A percentile compares a stretch with the other conserved stretches of the same genome.
phyloP scores from a whole-genome alignment of 1,284 basidiomycete species.

The Wallemia ichthyophaga region DNA sequence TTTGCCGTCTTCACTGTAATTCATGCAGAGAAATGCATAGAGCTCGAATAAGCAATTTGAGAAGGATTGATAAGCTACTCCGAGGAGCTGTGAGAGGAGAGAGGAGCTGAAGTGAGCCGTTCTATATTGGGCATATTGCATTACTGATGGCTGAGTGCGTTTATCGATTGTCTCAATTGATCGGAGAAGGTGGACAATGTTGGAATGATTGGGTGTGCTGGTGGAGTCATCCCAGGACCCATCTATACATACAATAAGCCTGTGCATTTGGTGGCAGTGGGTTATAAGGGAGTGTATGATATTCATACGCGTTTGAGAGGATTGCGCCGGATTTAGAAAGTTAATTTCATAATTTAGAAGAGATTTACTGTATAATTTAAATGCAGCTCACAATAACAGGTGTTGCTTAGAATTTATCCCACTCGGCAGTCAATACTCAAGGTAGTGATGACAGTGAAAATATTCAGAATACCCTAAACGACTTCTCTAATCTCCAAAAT shows the following conservation, averaged over 20 bases:
- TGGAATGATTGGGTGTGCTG: neutral
- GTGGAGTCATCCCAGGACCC: neutral
- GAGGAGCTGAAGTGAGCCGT: neutral
- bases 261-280: neutral
- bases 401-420: no score
- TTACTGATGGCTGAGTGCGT: neutral
- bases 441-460: no score
- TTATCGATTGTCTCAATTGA: neutral
- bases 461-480: no score
- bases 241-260: neutral
- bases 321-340: no score
- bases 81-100: neutral
- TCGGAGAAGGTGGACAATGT: neutral
- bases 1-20: neutral
- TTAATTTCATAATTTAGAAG: no score
- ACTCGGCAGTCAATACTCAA: no score
- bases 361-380: no score
- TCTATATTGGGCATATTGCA: neutral
- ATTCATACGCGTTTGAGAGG: no score
- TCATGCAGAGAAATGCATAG: neutral
- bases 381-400: no score
- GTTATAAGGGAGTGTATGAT: no score
- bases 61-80: neutral
- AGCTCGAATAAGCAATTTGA: neutral
- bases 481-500: no score